These are phyloP conservation scores for Chrysophaeum taylorii DNA, from an alignment of 352 stramenopile species.

Conservation along the genomic window DNA sequence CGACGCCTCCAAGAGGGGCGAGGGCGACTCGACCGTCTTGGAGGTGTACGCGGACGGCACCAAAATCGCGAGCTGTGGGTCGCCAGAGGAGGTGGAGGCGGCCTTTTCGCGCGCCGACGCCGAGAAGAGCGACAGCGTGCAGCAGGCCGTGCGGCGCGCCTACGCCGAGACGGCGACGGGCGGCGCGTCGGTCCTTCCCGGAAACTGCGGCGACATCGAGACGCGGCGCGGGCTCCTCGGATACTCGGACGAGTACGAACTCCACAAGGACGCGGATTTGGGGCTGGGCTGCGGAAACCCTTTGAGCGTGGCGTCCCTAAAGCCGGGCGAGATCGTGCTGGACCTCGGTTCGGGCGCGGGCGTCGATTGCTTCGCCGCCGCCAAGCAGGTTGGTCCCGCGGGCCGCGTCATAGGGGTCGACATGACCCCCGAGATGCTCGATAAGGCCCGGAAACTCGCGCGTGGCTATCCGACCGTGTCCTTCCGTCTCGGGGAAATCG, in stretches of 20 bases:
- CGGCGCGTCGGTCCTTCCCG: not conserved
- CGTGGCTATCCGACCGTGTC: slow-evolving; percentile 45
- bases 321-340: slow-evolving; percentile 45
- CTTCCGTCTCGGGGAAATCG: slow-evolving; percentile 65
- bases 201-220: not conserved
- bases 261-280: slow-evolving; percentile 30
- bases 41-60: no score
- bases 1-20: no score
- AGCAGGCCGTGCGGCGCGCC: not conserved
- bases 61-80: no score
- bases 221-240: not conserved
- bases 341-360: slow-evolving; percentile 64
- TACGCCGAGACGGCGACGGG: slow-evolving; percentile 6
- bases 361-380: slow-evolving; percentile 56
- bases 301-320: slow-evolving; percentile 28
- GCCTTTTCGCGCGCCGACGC: no score
- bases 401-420: slow-evolving; percentile 62
- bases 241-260: not conserved
- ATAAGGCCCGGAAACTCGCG: slow-evolving; percentile 40
- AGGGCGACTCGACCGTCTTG: no score
- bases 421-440: slow-evolving; percentile 70
- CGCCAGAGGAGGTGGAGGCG: no score
- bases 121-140: not conserved
- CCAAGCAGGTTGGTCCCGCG: slow-evolving; percentile 43
- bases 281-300: slow-evolving; percentile 42